phyloP scores from a whole-genome alignment of 495 filamentous ascomycete genomes.

The Penicillium goetzii region DNA sequence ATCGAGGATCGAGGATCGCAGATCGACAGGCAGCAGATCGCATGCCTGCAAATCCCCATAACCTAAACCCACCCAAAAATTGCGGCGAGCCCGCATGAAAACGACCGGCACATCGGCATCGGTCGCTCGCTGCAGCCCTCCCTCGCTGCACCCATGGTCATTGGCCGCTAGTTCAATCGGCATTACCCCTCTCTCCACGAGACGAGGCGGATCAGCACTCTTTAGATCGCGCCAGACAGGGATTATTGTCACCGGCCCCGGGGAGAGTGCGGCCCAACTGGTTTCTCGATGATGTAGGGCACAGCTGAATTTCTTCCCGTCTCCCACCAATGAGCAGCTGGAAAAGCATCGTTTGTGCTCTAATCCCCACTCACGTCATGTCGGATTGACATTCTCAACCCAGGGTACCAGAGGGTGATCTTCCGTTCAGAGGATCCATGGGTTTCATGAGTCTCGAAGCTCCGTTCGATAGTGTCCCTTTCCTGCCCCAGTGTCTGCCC shows the following conservation, averaged over 20 bases:
- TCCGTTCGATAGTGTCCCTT: constrained; percentile 5
- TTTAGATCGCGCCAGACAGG: constrained; percentile 3
- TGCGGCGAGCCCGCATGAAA: constrained; percentile 6
- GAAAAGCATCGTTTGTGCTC: background rate
- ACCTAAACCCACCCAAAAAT: constrained; percentile 9
- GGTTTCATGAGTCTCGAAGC: background rate
- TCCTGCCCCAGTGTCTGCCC: background rate
- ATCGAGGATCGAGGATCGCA: constrained; percentile 6
- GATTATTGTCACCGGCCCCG: background rate
- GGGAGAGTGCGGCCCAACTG: background rate
- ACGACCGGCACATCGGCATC: background rate
- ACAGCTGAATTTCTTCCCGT: background rate
- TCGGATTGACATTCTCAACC: constrained; percentile 12
- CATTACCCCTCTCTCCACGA: constrained; percentile 4
- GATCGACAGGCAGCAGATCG: constrained; percentile 7
- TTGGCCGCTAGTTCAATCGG: constrained; percentile 8
- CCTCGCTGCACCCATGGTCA: constrained; percentile 1
- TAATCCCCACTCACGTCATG: constrained; percentile 14
- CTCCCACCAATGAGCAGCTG: constrained; percentile 9
- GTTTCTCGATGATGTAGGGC: constrained; percentile 15
- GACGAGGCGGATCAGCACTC: background rate
- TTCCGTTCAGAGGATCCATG: background rate
- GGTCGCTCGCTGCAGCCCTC: constrained; percentile 1
- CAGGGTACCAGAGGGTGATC: constrained; percentile 1
- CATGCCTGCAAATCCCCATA: constrained; percentile 5